phyloP scores from a whole-genome alignment of 225 moss, liverwort and hornwort genomes.

The Marchantia polymorpha region DNA sequence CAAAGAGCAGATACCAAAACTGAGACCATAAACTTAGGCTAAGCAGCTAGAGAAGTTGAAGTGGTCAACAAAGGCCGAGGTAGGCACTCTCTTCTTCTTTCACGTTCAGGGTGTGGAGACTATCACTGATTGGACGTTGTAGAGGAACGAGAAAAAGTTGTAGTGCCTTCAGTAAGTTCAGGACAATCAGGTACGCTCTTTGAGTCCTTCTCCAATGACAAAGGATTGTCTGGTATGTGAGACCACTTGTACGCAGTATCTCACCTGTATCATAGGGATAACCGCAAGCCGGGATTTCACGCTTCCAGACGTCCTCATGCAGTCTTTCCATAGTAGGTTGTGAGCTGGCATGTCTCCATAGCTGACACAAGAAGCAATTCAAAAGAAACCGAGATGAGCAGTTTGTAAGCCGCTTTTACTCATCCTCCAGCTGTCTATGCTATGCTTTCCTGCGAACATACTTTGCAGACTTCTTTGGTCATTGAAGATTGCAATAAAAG shows the following conservation, averaged over 20 bases:
- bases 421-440: background rate
- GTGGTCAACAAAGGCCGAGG: background rate
- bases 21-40: background rate
- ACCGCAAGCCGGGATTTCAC: constrained; percentile 87
- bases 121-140: background rate
- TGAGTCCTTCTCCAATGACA: background rate
- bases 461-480: background rate
- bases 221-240: background rate
- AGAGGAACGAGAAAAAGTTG: background rate
- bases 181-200: background rate
- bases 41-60: background rate
- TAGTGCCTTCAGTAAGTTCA: background rate
- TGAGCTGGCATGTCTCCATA: constrained; percentile 99
- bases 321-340: constrained; percentile 83
- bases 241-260: background rate
- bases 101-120: background rate
- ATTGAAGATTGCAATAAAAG: background rate
- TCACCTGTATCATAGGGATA: constrained; percentile 96
- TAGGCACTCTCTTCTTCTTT: background rate
- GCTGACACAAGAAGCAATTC: constrained; percentile 37
- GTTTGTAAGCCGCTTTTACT: background rate
- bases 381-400: background rate
- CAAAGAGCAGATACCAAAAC: background rate
- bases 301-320: constrained; percentile 63
- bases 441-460: background rate